These are phyloP conservation scores for Thinopyrum elongatum DNA, from an alignment of 176 grass and related monocot species.

Conservation along the genomic window DNA sequence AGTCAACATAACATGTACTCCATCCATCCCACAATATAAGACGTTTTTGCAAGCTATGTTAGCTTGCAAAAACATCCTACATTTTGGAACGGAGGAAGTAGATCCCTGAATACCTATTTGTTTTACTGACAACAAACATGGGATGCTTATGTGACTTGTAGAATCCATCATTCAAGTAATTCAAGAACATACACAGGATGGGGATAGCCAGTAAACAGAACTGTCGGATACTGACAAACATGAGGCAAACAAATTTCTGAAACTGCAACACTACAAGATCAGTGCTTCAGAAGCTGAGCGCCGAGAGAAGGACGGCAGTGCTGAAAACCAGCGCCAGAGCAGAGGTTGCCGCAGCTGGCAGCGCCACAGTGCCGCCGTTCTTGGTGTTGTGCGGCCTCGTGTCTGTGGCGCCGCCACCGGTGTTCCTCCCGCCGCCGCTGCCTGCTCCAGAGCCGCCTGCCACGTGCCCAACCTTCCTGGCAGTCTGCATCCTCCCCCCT, in stretches of 20 bases:
- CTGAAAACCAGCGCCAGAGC: conserved; percentile 18
- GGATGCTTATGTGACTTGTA: no score
- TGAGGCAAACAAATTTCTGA: not conserved
- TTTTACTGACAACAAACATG: no score
- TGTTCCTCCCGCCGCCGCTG: not conserved
- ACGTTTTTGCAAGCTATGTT: no score
- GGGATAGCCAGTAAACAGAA: no score
- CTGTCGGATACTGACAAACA: no score
- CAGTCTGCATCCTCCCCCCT: not conserved
- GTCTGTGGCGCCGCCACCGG: conserved; percentile 7
- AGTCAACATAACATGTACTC: no score
- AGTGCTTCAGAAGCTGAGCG: conserved; percentile 20
- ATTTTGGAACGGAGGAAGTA: no score
- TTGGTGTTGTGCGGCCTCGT: conserved; percentile 24
- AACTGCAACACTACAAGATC: not conserved
- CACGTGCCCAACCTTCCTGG: conserved; percentile 19
- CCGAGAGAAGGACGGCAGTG: conserved; percentile 5
- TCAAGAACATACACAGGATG: no score
- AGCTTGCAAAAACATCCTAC: no score
- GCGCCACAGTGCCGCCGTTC: not conserved
- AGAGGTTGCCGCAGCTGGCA: not conserved
- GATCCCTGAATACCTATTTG: no score
- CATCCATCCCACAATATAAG: no score
- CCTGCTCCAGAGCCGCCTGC: not conserved
- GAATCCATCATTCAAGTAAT: no score